phyloP scores from a whole-genome alignment of 805 yeast species.

The Lipomyces lipofer region DNA sequence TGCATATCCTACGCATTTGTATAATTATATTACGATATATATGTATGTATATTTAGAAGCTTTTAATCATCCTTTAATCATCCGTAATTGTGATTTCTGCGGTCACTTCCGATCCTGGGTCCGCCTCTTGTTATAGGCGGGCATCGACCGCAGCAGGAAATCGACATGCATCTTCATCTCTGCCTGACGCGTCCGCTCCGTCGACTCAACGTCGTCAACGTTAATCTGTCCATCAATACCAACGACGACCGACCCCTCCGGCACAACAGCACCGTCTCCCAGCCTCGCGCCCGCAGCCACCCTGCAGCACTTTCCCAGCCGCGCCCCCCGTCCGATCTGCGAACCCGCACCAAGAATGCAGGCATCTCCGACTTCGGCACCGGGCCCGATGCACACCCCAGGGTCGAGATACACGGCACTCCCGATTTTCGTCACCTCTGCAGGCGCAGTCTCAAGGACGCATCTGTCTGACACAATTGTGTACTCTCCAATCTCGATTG shows the following conservation, averaged over 20 bases:
- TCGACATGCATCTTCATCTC: conserved; percentile 25
- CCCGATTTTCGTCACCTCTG: conserved; percentile 3
- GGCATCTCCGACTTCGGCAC: conserved; percentile 11
- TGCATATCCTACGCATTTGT: no score
- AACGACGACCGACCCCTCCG: conserved; percentile 1
- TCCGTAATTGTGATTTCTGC: no score
- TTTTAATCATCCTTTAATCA: no score
- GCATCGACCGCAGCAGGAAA: conserved; percentile 13
- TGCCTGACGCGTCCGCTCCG: background rate
- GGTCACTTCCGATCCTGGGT: background rate
- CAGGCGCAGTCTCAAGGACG: background rate
- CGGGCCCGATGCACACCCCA: conserved; percentile 9
- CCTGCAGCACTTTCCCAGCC: conserved; percentile 13
- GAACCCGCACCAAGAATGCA: conserved; percentile 15
- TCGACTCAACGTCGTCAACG: conserved; percentile 5
- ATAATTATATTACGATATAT: background rate
- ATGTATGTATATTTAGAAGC: no score
- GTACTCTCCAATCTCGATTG: conserved; percentile 14
- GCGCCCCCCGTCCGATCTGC: conserved; percentile 7
- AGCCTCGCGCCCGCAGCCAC: conserved; percentile 17
- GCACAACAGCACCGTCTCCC: background rate
- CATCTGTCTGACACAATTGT: conserved; percentile 19
- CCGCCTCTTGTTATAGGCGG: background rate
- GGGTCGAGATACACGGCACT: conserved; percentile 15
- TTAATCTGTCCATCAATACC: background rate